A percentile compares a stretch with the other conserved stretches of the same genome.
phyloP scores from a whole-genome alignment of 2,329 filamentous ascomycete species.

The Metarhizium humberi region DNA sequence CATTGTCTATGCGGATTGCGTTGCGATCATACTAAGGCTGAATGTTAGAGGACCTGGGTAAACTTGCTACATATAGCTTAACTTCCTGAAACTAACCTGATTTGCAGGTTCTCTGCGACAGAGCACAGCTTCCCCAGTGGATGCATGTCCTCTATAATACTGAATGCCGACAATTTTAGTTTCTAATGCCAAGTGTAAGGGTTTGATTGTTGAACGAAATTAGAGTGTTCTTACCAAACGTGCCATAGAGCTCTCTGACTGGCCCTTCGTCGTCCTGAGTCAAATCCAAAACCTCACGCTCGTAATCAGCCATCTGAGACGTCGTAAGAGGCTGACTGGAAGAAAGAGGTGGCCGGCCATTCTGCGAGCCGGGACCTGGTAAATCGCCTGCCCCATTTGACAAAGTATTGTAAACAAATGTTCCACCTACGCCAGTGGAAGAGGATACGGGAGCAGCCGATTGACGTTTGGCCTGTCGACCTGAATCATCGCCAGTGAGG shows the following conservation, averaged over 20 bases:
- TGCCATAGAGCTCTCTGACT: constrained; percentile 37
- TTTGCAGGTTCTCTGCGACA: constrained; percentile 59
- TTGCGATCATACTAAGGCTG: constrained; percentile 54
- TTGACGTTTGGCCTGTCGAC: constrained; percentile 16
- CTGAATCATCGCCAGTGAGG: constrained; percentile 5
- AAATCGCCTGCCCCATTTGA: constrained; percentile 1
- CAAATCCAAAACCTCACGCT: constrained; percentile 32
- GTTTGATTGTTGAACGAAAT: background rate
- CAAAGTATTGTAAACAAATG: constrained; percentile 7
- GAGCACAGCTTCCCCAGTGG: constrained; percentile 52
- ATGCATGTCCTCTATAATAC: constrained; percentile 56
- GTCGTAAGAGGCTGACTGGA: background rate
- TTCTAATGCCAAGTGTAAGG: constrained; percentile 17
- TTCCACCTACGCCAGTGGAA: constrained; percentile 11
- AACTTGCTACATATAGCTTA: background rate
- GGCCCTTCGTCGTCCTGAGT: constrained; percentile 33
- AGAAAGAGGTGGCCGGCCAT: constrained; percentile 1
- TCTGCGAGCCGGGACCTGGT: constrained; percentile 8
- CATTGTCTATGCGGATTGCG: constrained; percentile 71
- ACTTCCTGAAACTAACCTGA: constrained; percentile 22
- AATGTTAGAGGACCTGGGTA: background rate
- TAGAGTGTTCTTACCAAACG: constrained; percentile 24
- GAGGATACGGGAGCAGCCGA: constrained; percentile 9
- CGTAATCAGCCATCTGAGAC: constrained; percentile 11
- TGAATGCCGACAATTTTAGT: constrained; percentile 42